Evolutionary conservation across 805 yeast genomes (phyloP), one percentile per base, ranked within the genome.

Genomic region (Cyberlindnera euphorbiiphila): DNA sequence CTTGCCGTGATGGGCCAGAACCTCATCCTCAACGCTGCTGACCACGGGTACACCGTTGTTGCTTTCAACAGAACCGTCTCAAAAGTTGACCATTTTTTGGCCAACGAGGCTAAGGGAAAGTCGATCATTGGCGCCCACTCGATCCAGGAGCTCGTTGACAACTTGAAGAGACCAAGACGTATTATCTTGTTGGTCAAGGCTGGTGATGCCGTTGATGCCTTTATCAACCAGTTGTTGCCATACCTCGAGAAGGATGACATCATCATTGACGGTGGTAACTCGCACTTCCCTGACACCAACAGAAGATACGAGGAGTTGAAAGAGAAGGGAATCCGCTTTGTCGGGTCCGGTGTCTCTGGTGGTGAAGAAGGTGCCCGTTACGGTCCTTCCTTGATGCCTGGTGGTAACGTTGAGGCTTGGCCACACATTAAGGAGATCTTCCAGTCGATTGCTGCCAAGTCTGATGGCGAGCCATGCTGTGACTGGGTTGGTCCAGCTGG

Each of bases 401-500:
- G 98, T 81, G 98, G 98, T 65, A 85, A 87, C 62, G 76, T 72
- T 56, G 96, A 85, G 59, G 98, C 98, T 50, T 91, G 98, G 98
- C 98, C 98, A 54, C 94, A 86, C 71, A 85, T 91, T 63, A 91
- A 91, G 81, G 81, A 79, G 47, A 93, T 91, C 61, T 88, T 91
- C 87, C 98, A 91, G 72, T 78, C 89, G 39, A 85, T 93, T 57
- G 72, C 97, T 39, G 98, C 98, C 64, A 88, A 91, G 75, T 68
- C 95, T 46, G 96, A 93, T 61, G 96, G 96, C 57, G 97, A 93
- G 74, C 96, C 98, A 63, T 91, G 98, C 73, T 91, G 98, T 74
- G 98, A 91, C 79, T 91, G 98, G 98, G 97, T 91, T 57, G 98
- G 98, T 60, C 95, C 91, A 55, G 96, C 95, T 45, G 98, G 98